A percentile compares a stretch with the other conserved stretches of the same genome.
Conservation (phyloP, 805 yeast species). For the Ogataea methylovora region DNA sequence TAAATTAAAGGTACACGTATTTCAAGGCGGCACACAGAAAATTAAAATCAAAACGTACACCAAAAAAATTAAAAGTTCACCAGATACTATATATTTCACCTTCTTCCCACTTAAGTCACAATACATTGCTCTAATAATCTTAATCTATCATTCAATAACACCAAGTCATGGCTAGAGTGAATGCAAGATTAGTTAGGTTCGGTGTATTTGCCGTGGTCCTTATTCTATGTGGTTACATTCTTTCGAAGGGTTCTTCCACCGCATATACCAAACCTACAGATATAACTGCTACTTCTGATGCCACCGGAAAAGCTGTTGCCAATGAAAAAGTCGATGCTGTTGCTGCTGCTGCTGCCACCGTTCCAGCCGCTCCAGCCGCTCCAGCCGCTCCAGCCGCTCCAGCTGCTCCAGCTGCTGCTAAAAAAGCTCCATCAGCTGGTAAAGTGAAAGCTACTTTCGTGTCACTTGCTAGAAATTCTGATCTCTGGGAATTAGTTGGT, state of each 20-base stretch:
- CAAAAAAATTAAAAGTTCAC: not conserved
- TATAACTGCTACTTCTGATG: slow-evolving; percentile 3
- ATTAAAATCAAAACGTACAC: slow-evolving; percentile 1
- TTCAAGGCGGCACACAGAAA: no score
- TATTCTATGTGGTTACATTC: slow-evolving; percentile 39
- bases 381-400: slow-evolving; percentile 19
- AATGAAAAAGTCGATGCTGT: slow-evolving; percentile 6
- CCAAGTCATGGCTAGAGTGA: slow-evolving; percentile 34
- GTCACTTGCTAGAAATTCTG: slow-evolving; percentile 71
- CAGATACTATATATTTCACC: no score
- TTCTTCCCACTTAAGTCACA: no score
- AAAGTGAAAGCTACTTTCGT: slow-evolving; percentile 75
- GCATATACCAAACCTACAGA: slow-evolving; percentile 13
- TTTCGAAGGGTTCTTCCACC: slow-evolving; percentile 37
- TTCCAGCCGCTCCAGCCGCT: slow-evolving; percentile 4
- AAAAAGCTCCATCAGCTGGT: slow-evolving; percentile 5
- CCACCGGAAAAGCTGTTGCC: slow-evolving; percentile 4
- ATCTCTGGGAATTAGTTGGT: slow-evolving; percentile 49
- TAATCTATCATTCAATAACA: not conserved
- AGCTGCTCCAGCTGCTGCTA: slow-evolving; percentile 16
- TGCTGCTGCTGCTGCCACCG: slow-evolving; percentile 8
- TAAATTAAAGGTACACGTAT: no score
- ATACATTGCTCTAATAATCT: no score
- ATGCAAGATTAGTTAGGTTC: slow-evolving; percentile 40
- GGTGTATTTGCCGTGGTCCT: slow-evolving; percentile 39